phyloP scores from a whole-genome alignment of 1,284 basidiomycete species.

The Cystobasidium pallidum region DNA sequence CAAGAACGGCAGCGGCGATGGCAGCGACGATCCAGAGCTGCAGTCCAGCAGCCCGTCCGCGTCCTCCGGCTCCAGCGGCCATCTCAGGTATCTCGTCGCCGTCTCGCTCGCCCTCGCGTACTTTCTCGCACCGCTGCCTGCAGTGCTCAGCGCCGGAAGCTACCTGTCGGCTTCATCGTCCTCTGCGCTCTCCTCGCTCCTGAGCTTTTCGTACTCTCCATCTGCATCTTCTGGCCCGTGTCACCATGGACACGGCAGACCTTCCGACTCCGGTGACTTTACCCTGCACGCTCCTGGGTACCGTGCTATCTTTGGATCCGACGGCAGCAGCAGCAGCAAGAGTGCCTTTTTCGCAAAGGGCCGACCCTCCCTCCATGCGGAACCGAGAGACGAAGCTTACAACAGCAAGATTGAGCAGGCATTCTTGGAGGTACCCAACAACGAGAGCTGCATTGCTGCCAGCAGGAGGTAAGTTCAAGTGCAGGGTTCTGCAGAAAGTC shows the following conservation, averaged over 20 bases:
- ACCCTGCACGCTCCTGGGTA: neutral
- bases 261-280: neutral
- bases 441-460: slow-evolving; percentile 38
- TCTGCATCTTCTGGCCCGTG: neutral
- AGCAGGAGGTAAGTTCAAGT: slow-evolving; percentile 35
- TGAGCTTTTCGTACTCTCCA: neutral
- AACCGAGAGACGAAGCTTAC: slow-evolving; percentile 3
- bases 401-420: slow-evolving; percentile 24
- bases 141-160: slow-evolving; percentile 9
- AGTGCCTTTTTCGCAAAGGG: slow-evolving; percentile 1
- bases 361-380: slow-evolving; percentile 5
- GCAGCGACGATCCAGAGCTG: neutral
- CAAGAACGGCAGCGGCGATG: slow-evolving; percentile 72
- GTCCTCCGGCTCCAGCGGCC: neutral
- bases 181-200: slow-evolving; percentile 2
- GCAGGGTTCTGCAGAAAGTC: too few species aligned
- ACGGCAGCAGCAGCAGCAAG: neutral
- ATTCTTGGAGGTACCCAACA: slow-evolving; percentile 33
- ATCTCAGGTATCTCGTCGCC: slow-evolving; percentile 22
- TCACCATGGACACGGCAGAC: neutral
- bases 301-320: slow-evolving; percentile 16
- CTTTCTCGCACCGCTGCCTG: slow-evolving; percentile 18
- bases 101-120: slow-evolving; percentile 22
- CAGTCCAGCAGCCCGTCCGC: neutral
- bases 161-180: slow-evolving; percentile 18